A percentile compares a stretch with the other conserved stretches of the same genome.
phyloP scores from a whole-genome alignment of 179 eudicot genomes.

The Vitellaria paradoxa region DNA sequence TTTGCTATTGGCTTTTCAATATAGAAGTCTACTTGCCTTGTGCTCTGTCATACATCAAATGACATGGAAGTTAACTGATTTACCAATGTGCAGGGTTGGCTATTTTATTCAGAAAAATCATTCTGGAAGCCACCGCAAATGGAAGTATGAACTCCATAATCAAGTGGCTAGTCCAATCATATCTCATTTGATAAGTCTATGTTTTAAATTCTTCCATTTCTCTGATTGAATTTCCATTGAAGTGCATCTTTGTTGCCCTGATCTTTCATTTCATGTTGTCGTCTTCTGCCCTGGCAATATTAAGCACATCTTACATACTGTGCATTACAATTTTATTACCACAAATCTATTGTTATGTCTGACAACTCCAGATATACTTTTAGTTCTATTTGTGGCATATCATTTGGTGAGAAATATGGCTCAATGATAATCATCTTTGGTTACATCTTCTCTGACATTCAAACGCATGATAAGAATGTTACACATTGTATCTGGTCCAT shows the following conservation, averaged over 20 bases:
- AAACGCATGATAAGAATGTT: neutral
- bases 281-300: neutral
- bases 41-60: slow-evolving; percentile 11
- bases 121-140: slow-evolving; percentile 98
- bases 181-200: neutral
- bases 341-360: neutral
- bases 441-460: neutral
- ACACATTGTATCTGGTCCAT: neutral
- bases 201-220: neutral
- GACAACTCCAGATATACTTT: neutral
- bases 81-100: slow-evolving; percentile 76
- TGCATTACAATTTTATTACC: neutral
- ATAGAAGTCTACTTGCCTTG: neutral
- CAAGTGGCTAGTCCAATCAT: neutral
- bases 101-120: slow-evolving; percentile 81
- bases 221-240: slow-evolving; percentile 5
- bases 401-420: neutral
- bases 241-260: neutral
- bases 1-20: neutral
- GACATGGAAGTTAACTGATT: slow-evolving; percentile 11
- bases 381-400: neutral
- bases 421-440: neutral
- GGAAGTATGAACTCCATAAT: slow-evolving; percentile 53
- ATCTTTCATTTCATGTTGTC: neutral
- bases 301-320: neutral